These are phyloP conservation scores for Ailanthus altissimus DNA, from an alignment of 345 rosid species.

Conservation along the genomic window DNA sequence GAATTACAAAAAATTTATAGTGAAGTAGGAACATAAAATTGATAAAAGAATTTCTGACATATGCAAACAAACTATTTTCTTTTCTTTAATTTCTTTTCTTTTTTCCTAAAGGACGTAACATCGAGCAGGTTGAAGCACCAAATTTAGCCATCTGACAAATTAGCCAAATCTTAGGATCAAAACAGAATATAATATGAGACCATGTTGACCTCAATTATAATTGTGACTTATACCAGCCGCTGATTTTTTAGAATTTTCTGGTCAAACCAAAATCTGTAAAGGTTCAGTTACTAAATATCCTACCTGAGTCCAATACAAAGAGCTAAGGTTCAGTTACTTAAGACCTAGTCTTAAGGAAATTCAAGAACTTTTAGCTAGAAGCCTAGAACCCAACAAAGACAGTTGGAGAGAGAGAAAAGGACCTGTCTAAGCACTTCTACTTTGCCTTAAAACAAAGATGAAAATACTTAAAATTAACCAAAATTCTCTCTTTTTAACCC, in stretches of 20 bases:
- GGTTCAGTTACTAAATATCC: neutral
- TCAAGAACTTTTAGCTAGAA: neutral
- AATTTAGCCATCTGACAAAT: neutral
- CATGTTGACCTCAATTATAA: conserved; percentile 10
- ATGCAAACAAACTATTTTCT: neutral
- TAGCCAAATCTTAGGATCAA: neutral
- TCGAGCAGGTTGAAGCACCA: neutral
- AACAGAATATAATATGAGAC: conserved; percentile 2
- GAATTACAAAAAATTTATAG: neutral
- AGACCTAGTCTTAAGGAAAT: conserved; percentile 27
- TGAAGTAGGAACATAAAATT: neutral
- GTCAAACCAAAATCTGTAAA: neutral
- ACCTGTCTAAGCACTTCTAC: conserved; percentile 14
- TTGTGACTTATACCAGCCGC: neutral
- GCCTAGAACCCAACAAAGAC: neutral
- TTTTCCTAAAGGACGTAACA: neutral
- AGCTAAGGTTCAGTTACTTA: no score
- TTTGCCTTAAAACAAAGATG: neutral
- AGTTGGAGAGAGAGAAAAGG: conserved; percentile 11
- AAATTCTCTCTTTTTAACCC: neutral
- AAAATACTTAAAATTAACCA: neutral
- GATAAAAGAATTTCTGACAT: neutral
- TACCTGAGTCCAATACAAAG: neutral
- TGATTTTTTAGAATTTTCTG: neutral
- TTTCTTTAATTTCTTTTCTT: neutral